These are phyloP conservation scores for Mycena sanguinolenta DNA, from an alignment of 768 basidiomycete genomes.

Conservation along the genomic window DNA sequence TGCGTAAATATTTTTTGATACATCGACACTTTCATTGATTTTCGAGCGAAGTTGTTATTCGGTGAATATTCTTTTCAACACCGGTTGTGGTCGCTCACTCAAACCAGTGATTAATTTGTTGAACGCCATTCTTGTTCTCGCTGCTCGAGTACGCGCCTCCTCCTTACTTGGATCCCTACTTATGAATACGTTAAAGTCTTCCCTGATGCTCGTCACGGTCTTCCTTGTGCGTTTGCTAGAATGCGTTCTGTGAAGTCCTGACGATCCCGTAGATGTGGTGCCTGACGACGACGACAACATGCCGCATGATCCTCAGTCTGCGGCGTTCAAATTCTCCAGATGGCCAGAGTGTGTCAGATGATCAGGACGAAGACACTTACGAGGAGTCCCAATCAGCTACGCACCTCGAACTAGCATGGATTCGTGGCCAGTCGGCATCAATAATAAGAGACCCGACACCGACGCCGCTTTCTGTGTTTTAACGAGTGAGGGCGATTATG, in stretches of 20 bases:
- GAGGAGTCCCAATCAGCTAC: background rate
- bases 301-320: conserved; percentile 27
- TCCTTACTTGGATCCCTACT: background rate
- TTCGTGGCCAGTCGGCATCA: background rate
- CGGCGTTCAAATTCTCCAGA: conserved; percentile 1
- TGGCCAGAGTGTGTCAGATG: too few species aligned
- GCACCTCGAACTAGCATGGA: background rate
- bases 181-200: background rate
- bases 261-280: conserved; percentile 19
- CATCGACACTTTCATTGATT: background rate
- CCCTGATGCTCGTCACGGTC: background rate
- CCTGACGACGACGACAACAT: conserved; percentile 27
- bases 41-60: conserved; percentile 7
- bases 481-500: too few species aligned
- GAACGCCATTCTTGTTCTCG: conserved; percentile 1
- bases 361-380: background rate
- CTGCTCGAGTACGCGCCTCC: conserved; percentile 8
- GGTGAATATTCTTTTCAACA: background rate
- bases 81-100: too few species aligned
- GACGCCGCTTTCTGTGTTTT: background rate
- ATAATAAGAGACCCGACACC: background rate
- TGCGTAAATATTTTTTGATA: background rate
- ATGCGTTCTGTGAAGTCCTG: background rate
- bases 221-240: conserved; percentile 24
- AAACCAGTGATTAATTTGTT: conserved; percentile 4